A percentile compares a stretch with the other conserved stretches of the same genome.
These are phyloP conservation scores for Solanum appendiculatum DNA, from an alignment of 257 asterid genomes.

Conservation along the genomic window DNA sequence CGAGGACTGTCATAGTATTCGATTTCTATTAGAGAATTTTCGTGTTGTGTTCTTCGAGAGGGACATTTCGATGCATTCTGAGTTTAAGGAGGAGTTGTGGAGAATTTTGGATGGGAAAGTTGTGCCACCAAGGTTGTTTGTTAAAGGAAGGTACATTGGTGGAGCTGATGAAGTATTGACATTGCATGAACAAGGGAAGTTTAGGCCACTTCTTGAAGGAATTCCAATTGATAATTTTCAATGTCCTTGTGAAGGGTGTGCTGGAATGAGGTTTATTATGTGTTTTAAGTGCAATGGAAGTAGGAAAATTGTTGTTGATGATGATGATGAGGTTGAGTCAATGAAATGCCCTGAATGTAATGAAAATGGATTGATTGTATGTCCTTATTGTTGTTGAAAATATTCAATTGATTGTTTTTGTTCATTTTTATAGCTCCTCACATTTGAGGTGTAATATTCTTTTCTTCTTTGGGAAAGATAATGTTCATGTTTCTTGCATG, in stretches of 20 bases:
- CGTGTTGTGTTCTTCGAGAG: conserved; percentile 58
- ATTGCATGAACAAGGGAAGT: conserved; percentile 73
- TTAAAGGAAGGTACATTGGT: conserved; percentile 87
- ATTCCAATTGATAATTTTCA: conserved; percentile 34
- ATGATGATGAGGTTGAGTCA: conserved; percentile 27
- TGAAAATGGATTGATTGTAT: conserved; percentile 42
- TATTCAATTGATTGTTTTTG: neutral
- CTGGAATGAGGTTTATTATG: conserved; percentile 63
- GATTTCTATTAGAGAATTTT: conserved; percentile 52
- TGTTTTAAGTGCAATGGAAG: conserved; percentile 87
- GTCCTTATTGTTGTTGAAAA: conserved; percentile 69
- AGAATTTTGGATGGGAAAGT: conserved; percentile 40
- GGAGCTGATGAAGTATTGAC: conserved; percentile 79
- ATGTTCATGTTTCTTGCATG: neutral
- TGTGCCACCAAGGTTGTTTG: conserved; percentile 69
- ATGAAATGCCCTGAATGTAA: conserved; percentile 40
- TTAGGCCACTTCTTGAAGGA: conserved; percentile 70
- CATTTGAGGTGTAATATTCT: neutral
- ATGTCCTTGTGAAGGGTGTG: conserved; percentile 67
- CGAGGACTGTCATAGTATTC: conserved; percentile 62
- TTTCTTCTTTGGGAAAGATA: neutral
- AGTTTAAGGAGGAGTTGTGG: conserved; percentile 73
- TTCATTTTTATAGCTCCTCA: neutral
- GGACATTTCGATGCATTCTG: conserved; percentile 85
- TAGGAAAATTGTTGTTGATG: conserved; percentile 41